Conservation (phyloP, 139 green algal genomes). For the Pseudopediastrum boryanum region DNA sequence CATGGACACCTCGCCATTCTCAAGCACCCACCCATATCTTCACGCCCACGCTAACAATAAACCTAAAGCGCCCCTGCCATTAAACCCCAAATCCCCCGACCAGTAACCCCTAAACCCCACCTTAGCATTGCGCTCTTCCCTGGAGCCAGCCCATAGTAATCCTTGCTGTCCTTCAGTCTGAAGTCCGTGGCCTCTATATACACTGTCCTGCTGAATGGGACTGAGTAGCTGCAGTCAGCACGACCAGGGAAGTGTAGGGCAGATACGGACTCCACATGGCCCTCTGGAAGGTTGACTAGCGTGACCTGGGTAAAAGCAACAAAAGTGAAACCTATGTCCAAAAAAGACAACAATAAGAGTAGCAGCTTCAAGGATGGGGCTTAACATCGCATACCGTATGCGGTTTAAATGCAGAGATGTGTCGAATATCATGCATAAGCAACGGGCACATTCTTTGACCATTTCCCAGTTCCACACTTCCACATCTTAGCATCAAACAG, state of each 20-base stretch:
- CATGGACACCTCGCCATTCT: not conserved
- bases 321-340: too few relatives aligned
- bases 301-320: too few relatives aligned
- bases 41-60: too few relatives aligned
- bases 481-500: too few relatives aligned
- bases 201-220: slow-evolving; percentile 84
- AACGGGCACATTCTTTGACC: too few relatives aligned
- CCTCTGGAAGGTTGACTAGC: slow-evolving; percentile 83
- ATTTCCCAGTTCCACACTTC: too few relatives aligned
- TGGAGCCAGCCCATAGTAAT: slow-evolving; percentile 95
- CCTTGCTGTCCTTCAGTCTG: slow-evolving; percentile 83
- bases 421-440: too few relatives aligned
- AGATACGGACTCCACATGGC: slow-evolving; percentile 38
- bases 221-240: slow-evolving; percentile 44
- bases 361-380: too few relatives aligned
- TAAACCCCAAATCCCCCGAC: not conserved
- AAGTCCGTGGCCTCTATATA: slow-evolving; percentile 98
- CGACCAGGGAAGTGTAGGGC: slow-evolving; percentile 2
- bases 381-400: too few relatives aligned
- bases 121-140: slow-evolving; percentile 93
- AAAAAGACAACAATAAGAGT: too few relatives aligned
- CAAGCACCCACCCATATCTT: not conserved
- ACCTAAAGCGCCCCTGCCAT: too few relatives aligned
- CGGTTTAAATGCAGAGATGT: too few relatives aligned
- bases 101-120: slow-evolving; percentile 41